Evolutionary conservation across 768 basidiomycete genomes (phyloP).

Genomic region (Termitomyces sp.): DNA sequence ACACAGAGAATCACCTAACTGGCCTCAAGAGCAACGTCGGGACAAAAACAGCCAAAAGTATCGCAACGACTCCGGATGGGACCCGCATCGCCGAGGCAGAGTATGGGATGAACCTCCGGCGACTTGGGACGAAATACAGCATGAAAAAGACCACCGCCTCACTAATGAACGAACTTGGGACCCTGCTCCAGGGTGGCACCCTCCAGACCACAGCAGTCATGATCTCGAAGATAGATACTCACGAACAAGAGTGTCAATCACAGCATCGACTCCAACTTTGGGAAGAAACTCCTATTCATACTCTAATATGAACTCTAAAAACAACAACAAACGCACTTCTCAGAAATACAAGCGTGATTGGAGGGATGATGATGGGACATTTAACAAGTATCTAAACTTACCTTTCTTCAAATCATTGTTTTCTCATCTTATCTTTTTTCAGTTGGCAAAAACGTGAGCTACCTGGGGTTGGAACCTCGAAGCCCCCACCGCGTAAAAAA

Average conservation of each 20-base stretch:
- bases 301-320: slow-evolving; percentile 19
- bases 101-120: slow-evolving; percentile 33
- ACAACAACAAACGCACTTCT: slow-evolving; percentile 29
- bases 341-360: slow-evolving; percentile 45
- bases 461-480: slow-evolving; percentile 32
- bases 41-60: slow-evolving; percentile 36
- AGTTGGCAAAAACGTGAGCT: slow-evolving; percentile 70
- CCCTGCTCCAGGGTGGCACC: slow-evolving; percentile 66
- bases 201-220: slow-evolving; percentile 38
- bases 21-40: slow-evolving; percentile 35
- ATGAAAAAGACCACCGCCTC: slow-evolving; percentile 24
- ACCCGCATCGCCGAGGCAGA: slow-evolving; percentile 43
- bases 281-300: slow-evolving; percentile 17
- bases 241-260: slow-evolving; percentile 6
- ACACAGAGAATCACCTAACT: slow-evolving; percentile 28
- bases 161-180: slow-evolving; percentile 66
- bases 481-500: slow-evolving; percentile 39
- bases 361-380: slow-evolving; percentile 58
- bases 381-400: slow-evolving; percentile 63
- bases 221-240: slow-evolving; percentile 34
- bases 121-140: slow-evolving; percentile 20
- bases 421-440: slow-evolving; percentile 5
- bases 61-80: slow-evolving; percentile 53
- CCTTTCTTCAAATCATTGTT: slow-evolving; percentile 2
- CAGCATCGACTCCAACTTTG: slow-evolving; percentile 26